Base-by-base conservation (phyloP, 805 yeast species). In the Wickerhamomyces chaumierensis region DNA sequence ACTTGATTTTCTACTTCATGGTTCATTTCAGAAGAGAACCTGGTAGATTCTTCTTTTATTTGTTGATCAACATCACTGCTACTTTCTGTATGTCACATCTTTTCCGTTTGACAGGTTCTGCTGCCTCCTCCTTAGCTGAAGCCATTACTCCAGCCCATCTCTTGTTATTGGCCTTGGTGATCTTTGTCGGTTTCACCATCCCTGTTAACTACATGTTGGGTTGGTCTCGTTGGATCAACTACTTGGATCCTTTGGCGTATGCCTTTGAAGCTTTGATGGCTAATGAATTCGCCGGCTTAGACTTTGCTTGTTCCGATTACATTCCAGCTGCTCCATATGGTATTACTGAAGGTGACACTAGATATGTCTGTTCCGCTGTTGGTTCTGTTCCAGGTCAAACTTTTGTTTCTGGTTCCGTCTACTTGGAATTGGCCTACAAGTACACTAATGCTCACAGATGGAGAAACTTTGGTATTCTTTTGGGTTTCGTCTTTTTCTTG, bases 161-260 rank as follows among this genome's bases (percentile, higher is more conserved):
- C 20, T 42, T 75, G 39, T 55, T 76, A 41, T 56, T 70, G 33
- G 69, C 68, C 6, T 48, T 75, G 50, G 56, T 69, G 16, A 62
- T 71, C 51, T 75, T 65, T 49, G 66, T 75, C 7, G 81, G 81
- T 31, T 76, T 75, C 59, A 74, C 69, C 18, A 60, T 75, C 42
- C 82, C 81, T 21, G 66, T 69, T 27, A 66, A 69, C 5, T 53
- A 65, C 36, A 73, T 75, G 74, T 63, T 66, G 45, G 76, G 80
- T 12, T 77, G 82, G 82, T 69, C 76, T 28, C 63, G 75, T 46
- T 77, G 81, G 82, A 73, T 77, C 43, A 71, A 72, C 55, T 77
- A 73, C 47, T 47, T 77, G 35, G 65, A 77, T 46, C 82, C 82
- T 2, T 54, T 76, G 37, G 73, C 71, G 8, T 76, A 75, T 48